Percentiles rank a stretch among this genome's conserved stretches.
Evolutionary conservation across 177 flowering plant species (phyloP).

Genomic region (Vitis hybrid): DNA sequence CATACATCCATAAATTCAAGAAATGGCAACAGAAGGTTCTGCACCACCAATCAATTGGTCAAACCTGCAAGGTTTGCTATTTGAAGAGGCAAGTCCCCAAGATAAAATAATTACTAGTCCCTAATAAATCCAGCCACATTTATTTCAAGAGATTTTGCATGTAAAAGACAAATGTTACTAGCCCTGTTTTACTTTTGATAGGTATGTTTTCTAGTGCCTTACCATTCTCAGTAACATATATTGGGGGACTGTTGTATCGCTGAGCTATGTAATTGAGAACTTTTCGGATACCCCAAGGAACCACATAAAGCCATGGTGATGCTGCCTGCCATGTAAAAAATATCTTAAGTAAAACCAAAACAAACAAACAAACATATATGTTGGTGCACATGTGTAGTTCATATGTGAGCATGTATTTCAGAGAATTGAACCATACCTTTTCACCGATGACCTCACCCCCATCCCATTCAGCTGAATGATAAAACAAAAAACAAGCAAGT

Average conservation of each 20-base stretch:
- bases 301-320: conserved; percentile 87
- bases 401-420: conserved; percentile 18
- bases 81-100: too few relatives aligned
- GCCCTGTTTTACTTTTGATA: too few relatives aligned
- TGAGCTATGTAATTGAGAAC: conserved; percentile 59
- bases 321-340: conserved; percentile 64
- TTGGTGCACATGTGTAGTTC: background rate
- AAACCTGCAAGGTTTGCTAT: too few relatives aligned
- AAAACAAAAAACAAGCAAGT: conserved; percentile 5
- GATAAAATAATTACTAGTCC: too few relatives aligned
- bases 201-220: background rate
- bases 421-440: conserved; percentile 42
- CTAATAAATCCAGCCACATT: too few relatives aligned
- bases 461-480: conserved; percentile 59
- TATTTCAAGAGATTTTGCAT: too few relatives aligned
- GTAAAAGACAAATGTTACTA: too few relatives aligned
- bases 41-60: too few relatives aligned
- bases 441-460: conserved; percentile 71
- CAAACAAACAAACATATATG: background rate
- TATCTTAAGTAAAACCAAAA: conserved; percentile 7
- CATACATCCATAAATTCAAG: too few relatives aligned
- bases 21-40: too few relatives aligned
- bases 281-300: conserved; percentile 90
- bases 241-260: conserved; percentile 58
- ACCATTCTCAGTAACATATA: conserved; percentile 55